A percentile compares a stretch with the other conserved stretches of the same genome.
Evolutionary conservation across 495 filamentous ascomycete species (phyloP).

Genomic region (Penicillium herquei): DNA sequence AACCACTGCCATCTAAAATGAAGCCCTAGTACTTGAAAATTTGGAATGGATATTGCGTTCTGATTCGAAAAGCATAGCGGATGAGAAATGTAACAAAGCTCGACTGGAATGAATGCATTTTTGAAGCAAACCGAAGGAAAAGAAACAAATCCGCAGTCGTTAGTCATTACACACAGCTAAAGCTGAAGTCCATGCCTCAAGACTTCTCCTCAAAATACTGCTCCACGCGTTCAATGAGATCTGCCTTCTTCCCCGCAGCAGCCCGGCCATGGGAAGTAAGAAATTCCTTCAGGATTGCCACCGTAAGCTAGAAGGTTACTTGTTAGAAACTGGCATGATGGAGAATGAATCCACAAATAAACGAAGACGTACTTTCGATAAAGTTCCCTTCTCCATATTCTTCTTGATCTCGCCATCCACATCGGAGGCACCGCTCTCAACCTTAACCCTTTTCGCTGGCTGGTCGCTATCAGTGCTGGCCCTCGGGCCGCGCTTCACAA

Average conservation of each 20-base stretch:
- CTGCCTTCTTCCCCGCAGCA: constrained; percentile 69
- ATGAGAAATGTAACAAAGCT: no score
- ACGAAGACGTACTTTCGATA: constrained; percentile 53
- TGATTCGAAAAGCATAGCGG: no score
- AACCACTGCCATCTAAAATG: no score
- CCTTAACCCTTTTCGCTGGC: constrained; percentile 51
- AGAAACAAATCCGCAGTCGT: neutral
- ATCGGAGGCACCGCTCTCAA: constrained; percentile 37
- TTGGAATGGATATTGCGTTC: no score
- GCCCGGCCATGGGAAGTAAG: constrained; percentile 60
- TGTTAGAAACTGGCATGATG: constrained; percentile 1
- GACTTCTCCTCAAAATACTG: constrained; percentile 66
- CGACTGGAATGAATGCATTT: no score
- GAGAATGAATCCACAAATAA: neutral
- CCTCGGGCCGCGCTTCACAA: constrained; percentile 48
- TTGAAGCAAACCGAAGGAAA: no score
- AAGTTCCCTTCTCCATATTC: constrained; percentile 54
- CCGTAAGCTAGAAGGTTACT: constrained; percentile 51
- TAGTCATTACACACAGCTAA: constrained; percentile 12
- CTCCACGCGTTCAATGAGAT: constrained; percentile 76
- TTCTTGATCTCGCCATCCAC: constrained; percentile 59
- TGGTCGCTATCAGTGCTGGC: constrained; percentile 26
- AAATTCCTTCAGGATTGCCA: constrained; percentile 68
- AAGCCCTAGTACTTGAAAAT: no score
- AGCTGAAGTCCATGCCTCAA: neutral